Conservation (phyloP, 176 grass and related monocot genomes). For the Phyllostachys edulis region DNA sequence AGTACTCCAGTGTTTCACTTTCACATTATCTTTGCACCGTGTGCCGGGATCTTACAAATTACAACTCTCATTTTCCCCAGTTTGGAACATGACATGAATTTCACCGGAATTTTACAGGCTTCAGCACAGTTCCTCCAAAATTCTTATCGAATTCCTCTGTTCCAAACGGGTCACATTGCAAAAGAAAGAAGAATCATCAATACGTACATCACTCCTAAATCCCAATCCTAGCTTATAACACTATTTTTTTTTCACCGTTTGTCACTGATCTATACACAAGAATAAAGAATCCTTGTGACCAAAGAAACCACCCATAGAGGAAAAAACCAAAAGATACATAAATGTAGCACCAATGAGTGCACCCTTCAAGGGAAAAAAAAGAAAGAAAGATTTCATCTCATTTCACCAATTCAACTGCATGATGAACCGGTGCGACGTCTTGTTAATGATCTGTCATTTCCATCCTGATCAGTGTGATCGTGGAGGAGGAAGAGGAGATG, state of each 20-base stretch:
- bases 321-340: constrained; percentile 9
- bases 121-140: background rate
- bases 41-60: background rate
- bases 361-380: background rate
- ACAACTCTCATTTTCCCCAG: background rate
- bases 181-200: background rate
- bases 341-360: constrained; percentile 22
- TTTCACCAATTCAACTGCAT: background rate
- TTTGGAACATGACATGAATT: background rate
- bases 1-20: background rate
- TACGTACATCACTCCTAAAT: background rate
- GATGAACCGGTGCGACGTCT: constrained; percentile 29
- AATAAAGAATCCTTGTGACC: constrained; percentile 31
- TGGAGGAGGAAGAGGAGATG: background rate
- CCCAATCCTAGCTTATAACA: background rate
- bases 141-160: background rate
- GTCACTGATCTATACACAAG: constrained; percentile 36
- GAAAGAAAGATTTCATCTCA: background rate
- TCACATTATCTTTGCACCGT: background rate
- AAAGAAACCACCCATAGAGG: background rate
- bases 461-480: background rate
- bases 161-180: background rate
- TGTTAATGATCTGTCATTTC: constrained; percentile 22
- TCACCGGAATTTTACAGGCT: background rate
- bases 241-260: background rate